Percentiles rank a stretch among this genome's conserved stretches.
Evolutionary conservation across 768 basidiomycete species (phyloP).

Genomic region (Mycena latifolia): DNA sequence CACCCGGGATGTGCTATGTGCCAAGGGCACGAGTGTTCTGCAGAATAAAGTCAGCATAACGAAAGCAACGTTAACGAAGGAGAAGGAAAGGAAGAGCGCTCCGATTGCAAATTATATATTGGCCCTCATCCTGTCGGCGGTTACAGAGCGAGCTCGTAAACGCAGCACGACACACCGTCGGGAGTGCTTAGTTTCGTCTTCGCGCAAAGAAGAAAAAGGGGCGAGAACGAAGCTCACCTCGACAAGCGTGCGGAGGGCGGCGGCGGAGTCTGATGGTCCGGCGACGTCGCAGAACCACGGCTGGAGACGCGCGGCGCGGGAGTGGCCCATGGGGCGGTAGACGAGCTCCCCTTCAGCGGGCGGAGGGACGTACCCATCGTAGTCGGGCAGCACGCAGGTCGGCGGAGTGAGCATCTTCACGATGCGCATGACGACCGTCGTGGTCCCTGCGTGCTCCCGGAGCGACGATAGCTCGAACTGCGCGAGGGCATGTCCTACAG

Average conservation of each 20-base stretch:
- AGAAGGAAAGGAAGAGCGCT: constrained; percentile 18
- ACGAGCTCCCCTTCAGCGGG: constrained; percentile 26
- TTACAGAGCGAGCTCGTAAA: constrained; percentile 33
- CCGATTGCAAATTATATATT: constrained; percentile 36
- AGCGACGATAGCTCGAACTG: constrained; percentile 34
- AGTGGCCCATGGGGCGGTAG: constrained; percentile 26
- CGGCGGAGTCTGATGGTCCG: constrained; percentile 5
- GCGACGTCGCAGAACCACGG: constrained; percentile 24
- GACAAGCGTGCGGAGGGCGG: constrained; percentile 23
- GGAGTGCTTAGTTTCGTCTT: constrained; percentile 36
- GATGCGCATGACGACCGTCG: constrained; percentile 48
- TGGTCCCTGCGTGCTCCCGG: constrained; percentile 43
- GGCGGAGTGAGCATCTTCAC: constrained; percentile 31
- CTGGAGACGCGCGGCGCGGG: constrained; percentile 3
- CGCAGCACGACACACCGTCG: constrained; percentile 27
- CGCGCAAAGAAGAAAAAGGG: background rate
- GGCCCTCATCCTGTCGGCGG: constrained; percentile 36
- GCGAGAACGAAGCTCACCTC: constrained; percentile 10
- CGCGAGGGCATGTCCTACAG: constrained; percentile 23
- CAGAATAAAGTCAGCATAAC: background rate
- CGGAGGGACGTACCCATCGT: constrained; percentile 31
- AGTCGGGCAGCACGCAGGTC: constrained; percentile 20
- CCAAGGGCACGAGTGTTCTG: background rate
- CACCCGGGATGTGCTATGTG: no score
- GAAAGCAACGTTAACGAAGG: background rate